Base-by-base conservation (phyloP, 225 moss, liverwort and hornwort genomes). In the Marchantia polymorpha region DNA sequence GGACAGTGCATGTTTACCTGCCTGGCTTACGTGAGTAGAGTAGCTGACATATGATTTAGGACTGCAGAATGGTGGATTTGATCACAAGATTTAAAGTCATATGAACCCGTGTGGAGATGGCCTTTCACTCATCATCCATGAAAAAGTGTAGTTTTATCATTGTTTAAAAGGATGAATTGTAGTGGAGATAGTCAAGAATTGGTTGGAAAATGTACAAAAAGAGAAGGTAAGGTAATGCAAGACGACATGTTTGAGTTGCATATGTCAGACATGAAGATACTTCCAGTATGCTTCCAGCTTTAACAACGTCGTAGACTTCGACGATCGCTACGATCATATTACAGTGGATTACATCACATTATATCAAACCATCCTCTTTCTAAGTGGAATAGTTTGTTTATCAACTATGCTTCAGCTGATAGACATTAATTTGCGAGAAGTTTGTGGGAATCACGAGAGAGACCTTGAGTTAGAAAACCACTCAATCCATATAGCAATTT, bases 241-340 rank as follows among this genome's bases (percentile, higher is more conserved):
- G 74, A 66, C 73, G 81, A 53, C 52, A 81, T 81, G 81, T 74
- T 54, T 50, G 65, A 74, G 75, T 26, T 56, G 64, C 49, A n/a
- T 26, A 50, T 3, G 13, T 39, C 27, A 52, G 64, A 20, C 15
- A 81, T n/a, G n/a, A n/a, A n/a, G n/a, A n/a, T n/a, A n/a, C n/a
- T n/a, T n/a, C n/a, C n/a, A n/a, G n/a, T n/a, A n/a, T n/a, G n/a
- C n/a, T n/a, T n/a, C n/a, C n/a, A n/a, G n/a, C n/a, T n/a, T n/a
- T n/a, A n/a, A n/a, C n/a, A n/a, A n/a, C n/a, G n/a, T n/a, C n/a
- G n/a, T n/a, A n/a, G n/a, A n/a, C n/a, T n/a, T n/a, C n/a, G n/a
- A n/a, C n/a, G n/a, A n/a, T n/a, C n/a, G n/a, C n/a, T n/a, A n/a
- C n/a, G n/a, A n/a, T n/a, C n/a, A n/a, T n/a, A n/a, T n/a, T n/a